phyloP scores from a whole-genome alignment of 106 monocot species.

The Vanilla planifolia region DNA sequence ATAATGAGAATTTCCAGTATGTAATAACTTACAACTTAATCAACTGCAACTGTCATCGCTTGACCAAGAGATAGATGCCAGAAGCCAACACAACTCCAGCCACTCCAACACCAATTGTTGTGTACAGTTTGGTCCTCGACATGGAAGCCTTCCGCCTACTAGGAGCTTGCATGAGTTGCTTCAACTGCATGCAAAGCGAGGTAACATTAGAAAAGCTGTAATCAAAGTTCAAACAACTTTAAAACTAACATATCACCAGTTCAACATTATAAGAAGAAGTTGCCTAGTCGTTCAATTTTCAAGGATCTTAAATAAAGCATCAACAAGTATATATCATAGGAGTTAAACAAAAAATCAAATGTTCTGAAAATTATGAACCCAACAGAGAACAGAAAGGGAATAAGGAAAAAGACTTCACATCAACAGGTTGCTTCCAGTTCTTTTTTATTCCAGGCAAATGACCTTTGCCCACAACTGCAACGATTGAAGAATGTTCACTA shows the following conservation, averaged over 20 bases:
- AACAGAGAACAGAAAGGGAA: not conserved
- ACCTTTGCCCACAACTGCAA: constrained; percentile 92
- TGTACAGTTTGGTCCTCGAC: constrained; percentile 38
- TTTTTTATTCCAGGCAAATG: constrained; percentile 90
- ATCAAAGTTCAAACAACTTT: too few species aligned
- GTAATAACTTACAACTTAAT: too few species aligned
- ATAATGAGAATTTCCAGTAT: too few species aligned
- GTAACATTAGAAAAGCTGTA: too few species aligned
- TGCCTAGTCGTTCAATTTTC: too few species aligned
- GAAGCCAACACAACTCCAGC: constrained; percentile 43
- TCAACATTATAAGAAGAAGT: too few species aligned
- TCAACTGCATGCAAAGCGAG: constrained; percentile 24
- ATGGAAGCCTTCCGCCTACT: constrained; percentile 11
- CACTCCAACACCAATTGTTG: constrained; percentile 44
- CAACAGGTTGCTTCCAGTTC: constrained; percentile 79
- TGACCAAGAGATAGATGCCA: constrained; percentile 58
- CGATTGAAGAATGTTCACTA: constrained; percentile 83
- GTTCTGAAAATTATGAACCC: not conserved
- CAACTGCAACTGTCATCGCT: too few species aligned
- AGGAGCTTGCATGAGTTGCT: constrained; percentile 61
- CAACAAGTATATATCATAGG: too few species aligned
- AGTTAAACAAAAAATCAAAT: too few species aligned
- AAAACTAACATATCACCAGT: too few species aligned
- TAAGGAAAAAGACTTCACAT: constrained; percentile 31
- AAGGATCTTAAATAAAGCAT: too few species aligned